A percentile compares a stretch with the other conserved stretches of the same genome.
Evolutionary conservation across 352 stramenopile species (phyloP).

Genomic region (Globisporangium carolinianum): DNA sequence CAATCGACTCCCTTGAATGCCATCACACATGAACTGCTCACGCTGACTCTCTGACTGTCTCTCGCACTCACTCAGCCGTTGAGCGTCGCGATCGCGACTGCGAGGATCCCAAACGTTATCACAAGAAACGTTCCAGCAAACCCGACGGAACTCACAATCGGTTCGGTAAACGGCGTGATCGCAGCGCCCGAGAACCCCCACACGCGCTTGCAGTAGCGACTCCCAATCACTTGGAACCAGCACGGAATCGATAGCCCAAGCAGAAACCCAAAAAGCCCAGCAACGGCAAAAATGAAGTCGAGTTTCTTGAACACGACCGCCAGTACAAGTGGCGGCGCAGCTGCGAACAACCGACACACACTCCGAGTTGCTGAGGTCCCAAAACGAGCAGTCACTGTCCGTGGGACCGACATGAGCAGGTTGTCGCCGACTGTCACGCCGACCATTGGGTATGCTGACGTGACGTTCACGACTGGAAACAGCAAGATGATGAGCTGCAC

Average conservation of each 20-base stretch:
- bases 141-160: constrained; percentile 51
- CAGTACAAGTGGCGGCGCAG: constrained; percentile 61
- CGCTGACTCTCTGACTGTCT: not conserved
- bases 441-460: constrained; percentile 81
- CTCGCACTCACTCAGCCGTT: constrained; percentile 19
- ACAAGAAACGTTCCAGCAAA: constrained; percentile 55
- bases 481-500: constrained; percentile 77
- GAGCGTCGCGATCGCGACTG: constrained; percentile 57
- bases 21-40: too few species aligned
- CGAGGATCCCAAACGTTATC: constrained; percentile 65
- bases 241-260: constrained; percentile 72
- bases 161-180: constrained; percentile 67
- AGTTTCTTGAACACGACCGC: constrained; percentile 81
- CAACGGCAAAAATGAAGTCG: constrained; percentile 79
- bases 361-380: constrained; percentile 37
- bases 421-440: constrained; percentile 81
- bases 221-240: constrained; percentile 82
- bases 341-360: constrained; percentile 57
- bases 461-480: constrained; percentile 82
- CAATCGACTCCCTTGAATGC: too few species aligned
- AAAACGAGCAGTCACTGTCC: constrained; percentile 42
- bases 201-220: constrained; percentile 65
- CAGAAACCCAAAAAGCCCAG: constrained; percentile 73
- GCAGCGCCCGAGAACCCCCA: constrained; percentile 60
- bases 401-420: constrained; percentile 78